Percentiles rank a stretch among this genome's conserved stretches.
Evolutionary conservation across 169 alveolate species (phyloP).

Genomic region (Perkinsus chesapeaki): DNA sequence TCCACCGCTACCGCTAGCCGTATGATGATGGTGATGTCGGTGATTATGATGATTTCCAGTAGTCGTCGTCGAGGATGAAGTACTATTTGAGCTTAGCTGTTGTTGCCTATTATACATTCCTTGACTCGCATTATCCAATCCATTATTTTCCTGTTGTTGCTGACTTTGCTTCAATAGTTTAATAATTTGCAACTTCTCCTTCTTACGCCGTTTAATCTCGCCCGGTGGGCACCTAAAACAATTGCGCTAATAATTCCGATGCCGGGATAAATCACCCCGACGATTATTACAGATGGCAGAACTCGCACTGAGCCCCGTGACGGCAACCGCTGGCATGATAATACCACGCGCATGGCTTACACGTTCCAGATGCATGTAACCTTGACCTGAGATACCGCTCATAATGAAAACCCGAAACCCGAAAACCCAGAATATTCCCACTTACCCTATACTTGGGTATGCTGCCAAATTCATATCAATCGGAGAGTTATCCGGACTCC

Average conservation of each 20-base stretch:
- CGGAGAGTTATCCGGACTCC: not conserved
- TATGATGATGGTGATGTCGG: not conserved
- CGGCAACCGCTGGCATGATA: not conserved
- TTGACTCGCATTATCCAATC: too few relatives aligned
- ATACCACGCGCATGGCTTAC: not conserved
- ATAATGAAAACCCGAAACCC: not conserved
- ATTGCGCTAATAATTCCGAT: not conserved
- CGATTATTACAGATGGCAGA: not conserved
- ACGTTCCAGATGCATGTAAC: not conserved
- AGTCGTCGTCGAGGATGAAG: not conserved
- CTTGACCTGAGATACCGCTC: not conserved
- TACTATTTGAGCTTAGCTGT: too few relatives aligned
- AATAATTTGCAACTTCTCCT: not conserved
- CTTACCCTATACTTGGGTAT: not conserved
- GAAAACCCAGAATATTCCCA: not conserved
- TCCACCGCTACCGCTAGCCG: not conserved
- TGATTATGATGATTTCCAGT: not conserved
- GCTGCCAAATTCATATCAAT: not conserved
- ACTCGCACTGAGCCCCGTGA: not conserved
- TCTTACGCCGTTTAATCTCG: not conserved
- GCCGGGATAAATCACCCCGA: not conserved
- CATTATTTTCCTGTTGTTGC: not conserved
- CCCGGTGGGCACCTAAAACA: not conserved
- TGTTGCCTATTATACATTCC: not conserved
- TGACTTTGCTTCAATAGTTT: not conserved